Base-by-base conservation (phyloP, 1,284 basidiomycete species). In the Tremellales sp. region DNA sequence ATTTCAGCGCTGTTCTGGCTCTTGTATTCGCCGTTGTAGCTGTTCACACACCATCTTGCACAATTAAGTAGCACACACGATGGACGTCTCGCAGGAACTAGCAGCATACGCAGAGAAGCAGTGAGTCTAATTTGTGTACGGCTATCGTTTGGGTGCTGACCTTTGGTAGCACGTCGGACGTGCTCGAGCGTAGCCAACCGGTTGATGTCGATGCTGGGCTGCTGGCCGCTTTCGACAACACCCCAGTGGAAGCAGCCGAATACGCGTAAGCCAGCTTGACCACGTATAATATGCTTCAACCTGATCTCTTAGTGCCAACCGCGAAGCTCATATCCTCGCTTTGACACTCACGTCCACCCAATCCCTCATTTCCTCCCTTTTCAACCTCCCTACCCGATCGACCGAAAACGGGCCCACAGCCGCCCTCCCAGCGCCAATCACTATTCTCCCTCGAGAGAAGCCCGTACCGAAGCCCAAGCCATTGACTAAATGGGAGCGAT, bases 401-500 rank as follows among this genome's bases (percentile, higher is more conserved):
- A 79, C 84, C 31, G 39, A 40, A 12, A 85, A 91, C 60, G 94
- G 93, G 0, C 89, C 89, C 0, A 79, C 94, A 46, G 89, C 87
- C 2, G 78, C 83, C 51, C 83, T 97, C 3, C 92, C 94, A 0
- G 71, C 82, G 2, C 84, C 89, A 4, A 82, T 78, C 4, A 88
- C 85, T 29, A 76, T 78, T 41, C 80, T 97, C 1, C 94, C 94
- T 0, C 83, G 94, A 27, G 82, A 92, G 40, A 98, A 99, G 73
- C 87, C 87, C 1, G 77, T 97, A 22, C 94, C 94, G 0, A 93
- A 92, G 67, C 85, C 87, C 3, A 96, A 94, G 75, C 85, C 87
- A 3, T 82, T 82, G 43, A 97, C 94, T 13, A 98, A 97, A 73
- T 98, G 96, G 96, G 89, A 97, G 77, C 81, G 84, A 54, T 98